Evolutionary conservation across 768 basidiomycete species (phyloP).

Genomic region (Suillus tomentosus): DNA sequence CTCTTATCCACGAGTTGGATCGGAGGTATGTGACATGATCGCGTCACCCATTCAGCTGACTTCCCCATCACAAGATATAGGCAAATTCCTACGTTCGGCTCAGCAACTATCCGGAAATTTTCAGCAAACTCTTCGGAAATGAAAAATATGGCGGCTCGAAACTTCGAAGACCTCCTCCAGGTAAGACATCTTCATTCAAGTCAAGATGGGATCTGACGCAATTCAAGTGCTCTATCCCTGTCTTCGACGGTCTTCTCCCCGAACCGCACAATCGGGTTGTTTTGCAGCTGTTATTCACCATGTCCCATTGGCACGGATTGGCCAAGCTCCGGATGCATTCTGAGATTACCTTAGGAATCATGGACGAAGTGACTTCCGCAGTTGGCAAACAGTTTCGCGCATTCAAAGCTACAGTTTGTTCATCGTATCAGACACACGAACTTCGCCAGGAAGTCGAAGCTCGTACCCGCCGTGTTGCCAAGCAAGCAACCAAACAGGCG

Average conservation of each 20-base stretch:
- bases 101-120: too few species aligned
- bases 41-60: too few species aligned
- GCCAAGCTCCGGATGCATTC: conserved; percentile 40
- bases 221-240: conserved; percentile 36
- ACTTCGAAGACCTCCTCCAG: conserved; percentile 41
- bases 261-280: conserved; percentile 24
- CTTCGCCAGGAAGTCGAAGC: conserved; percentile 31
- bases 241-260: conserved; percentile 39
- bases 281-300: conserved; percentile 28
- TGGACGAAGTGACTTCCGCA: conserved; percentile 21
- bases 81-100: too few species aligned
- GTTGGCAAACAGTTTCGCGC: conserved; percentile 26
- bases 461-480: conserved; percentile 18
- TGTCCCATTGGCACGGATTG: conserved; percentile 37
- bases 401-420: conserved; percentile 18
- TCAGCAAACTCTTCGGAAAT: too few species aligned
- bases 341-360: conserved; percentile 19
- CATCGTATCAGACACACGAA: conserved; percentile 30
- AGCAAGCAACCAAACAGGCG: background rate
- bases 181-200: background rate
- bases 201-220: too few species aligned
- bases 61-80: too few species aligned
- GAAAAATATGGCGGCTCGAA: conserved; percentile 31
- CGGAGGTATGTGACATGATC: background rate
- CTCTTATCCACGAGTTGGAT: background rate